Evolutionary conservation across 352 stramenopile species (phyloP).

Genomic region (Phytopythium kandeliae): DNA sequence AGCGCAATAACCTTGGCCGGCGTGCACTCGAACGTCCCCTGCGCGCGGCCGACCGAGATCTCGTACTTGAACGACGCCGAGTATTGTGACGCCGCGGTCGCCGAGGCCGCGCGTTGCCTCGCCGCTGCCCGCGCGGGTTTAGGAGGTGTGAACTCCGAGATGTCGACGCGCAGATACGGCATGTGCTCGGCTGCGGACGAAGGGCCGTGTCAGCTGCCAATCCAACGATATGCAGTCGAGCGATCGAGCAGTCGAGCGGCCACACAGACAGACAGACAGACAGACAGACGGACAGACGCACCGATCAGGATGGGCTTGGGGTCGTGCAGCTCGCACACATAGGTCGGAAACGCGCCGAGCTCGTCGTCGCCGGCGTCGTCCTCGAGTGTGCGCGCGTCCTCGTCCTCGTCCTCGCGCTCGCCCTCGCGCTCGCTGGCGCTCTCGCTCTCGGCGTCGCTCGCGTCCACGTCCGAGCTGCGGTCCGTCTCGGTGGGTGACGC

Average conservation of each 20-base stretch:
- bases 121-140: constrained; percentile 4
- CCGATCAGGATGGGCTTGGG: constrained; percentile 65
- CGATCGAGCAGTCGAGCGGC: too few species aligned
- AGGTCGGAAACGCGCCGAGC: constrained; percentile 44
- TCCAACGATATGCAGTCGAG: too few species aligned
- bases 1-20: constrained; percentile 48
- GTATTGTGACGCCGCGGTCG: constrained; percentile 11
- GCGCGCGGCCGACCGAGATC: constrained; percentile 48
- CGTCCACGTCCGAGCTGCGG: constrained; percentile 18
- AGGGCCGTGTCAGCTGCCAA: too few species aligned
- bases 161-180: constrained; percentile 49
- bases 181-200: constrained; percentile 65
- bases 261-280: not conserved
- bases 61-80: constrained; percentile 49
- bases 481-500: constrained; percentile 35
- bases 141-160: constrained; percentile 29
- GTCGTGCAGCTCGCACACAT: constrained; percentile 73
- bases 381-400: constrained; percentile 13
- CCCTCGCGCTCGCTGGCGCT: constrained; percentile 17
- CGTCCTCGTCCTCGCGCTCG: constrained; percentile 21
- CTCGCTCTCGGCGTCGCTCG: constrained; percentile 19
- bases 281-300: constrained; percentile 11
- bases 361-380: constrained; percentile 19
- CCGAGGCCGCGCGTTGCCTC: constrained; percentile 1
- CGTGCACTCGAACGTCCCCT: constrained; percentile 61